A percentile compares a stretch with the other conserved stretches of the same genome.
Evolutionary conservation across 2,329 filamentous ascomycete species (phyloP).

Genomic region (Aspergillus sp.): DNA sequence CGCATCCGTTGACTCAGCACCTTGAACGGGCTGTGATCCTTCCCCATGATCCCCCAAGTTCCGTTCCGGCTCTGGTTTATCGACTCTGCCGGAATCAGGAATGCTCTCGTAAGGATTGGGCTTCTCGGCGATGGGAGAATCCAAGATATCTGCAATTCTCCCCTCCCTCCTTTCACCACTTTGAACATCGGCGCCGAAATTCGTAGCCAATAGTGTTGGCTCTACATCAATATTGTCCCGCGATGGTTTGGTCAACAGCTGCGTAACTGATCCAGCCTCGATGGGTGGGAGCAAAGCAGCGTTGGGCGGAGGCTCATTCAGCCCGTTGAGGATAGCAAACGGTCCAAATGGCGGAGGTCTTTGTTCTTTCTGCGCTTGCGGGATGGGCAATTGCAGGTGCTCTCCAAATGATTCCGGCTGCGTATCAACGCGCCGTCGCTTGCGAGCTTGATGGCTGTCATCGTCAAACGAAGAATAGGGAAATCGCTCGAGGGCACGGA

Average conservation of each 20-base stretch:
- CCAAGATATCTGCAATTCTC: slow-evolving; percentile 37
- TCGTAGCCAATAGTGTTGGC: slow-evolving; percentile 18
- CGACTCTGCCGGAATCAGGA: slow-evolving; percentile 5
- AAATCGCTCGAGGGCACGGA: slow-evolving; percentile 47
- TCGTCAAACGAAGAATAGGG: slow-evolving; percentile 43
- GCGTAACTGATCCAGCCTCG: slow-evolving; percentile 47
- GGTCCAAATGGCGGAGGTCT: slow-evolving; percentile 45
- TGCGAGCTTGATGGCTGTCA: slow-evolving; percentile 37
- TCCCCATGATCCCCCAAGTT: not conserved
- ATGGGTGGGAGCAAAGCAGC: slow-evolving; percentile 62
- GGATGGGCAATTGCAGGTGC: slow-evolving; percentile 49
- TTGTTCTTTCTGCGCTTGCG: slow-evolving; percentile 46
- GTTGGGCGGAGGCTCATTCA: slow-evolving; percentile 64
- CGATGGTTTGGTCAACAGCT: slow-evolving; percentile 37
- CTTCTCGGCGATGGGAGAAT: slow-evolving; percentile 26
- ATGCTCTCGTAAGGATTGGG: slow-evolving; percentile 16
- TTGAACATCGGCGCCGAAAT: slow-evolving; percentile 22
- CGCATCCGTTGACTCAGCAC: slow-evolving; percentile 11
- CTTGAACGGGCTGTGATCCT: slow-evolving; percentile 8
- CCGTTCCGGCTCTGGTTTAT: slow-evolving; percentile 10
- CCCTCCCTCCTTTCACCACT: slow-evolving; percentile 32
- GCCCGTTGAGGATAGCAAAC: slow-evolving; percentile 55
- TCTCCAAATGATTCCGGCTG: slow-evolving; percentile 44
- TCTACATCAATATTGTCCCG: slow-evolving; percentile 26
- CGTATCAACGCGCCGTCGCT: slow-evolving; percentile 45